phyloP scores from a whole-genome alignment of 1,284 basidiomycete species.

The Ustilago vetiveriae region DNA sequence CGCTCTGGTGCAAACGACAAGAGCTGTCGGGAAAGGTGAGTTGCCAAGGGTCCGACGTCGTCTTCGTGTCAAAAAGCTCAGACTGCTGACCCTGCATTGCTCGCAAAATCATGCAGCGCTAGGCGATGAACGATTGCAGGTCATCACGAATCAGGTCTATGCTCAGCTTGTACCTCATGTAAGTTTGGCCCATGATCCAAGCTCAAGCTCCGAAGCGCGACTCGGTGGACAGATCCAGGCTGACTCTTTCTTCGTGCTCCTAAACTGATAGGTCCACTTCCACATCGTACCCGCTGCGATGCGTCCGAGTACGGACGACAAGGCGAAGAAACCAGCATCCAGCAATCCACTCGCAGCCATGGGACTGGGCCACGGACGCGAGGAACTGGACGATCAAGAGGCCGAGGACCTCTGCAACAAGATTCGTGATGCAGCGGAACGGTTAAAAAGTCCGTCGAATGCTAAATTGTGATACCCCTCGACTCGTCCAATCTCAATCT shows the following conservation, averaged over 20 bases:
- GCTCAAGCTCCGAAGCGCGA: neutral
- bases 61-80: no score
- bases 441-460: slow-evolving; percentile 4
- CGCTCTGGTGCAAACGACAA: slow-evolving; percentile 38
- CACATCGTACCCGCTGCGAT: slow-evolving; percentile 79
- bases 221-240: no score
- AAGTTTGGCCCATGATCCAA: slow-evolving; percentile 49
- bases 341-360: slow-evolving; percentile 25
- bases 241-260: neutral
- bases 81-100: no score
- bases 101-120: slow-evolving; percentile 29
- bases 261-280: slow-evolving; percentile 75
- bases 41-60: no score
- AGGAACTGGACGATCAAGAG: slow-evolving; percentile 56
- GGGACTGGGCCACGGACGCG: slow-evolving; percentile 50
- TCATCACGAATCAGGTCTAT: slow-evolving; percentile 73
- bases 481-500: neutral
- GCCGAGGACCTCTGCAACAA: slow-evolving; percentile 30
- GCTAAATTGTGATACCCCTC: slow-evolving; percentile 21
- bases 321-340: slow-evolving; percentile 13
- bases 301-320: slow-evolving; percentile 57
- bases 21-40: slow-evolving; percentile 43
- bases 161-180: slow-evolving; percentile 83
- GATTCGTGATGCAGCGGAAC: slow-evolving; percentile 19
- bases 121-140: slow-evolving; percentile 55